Evolutionary conservation across 1,284 basidiomycete species (phyloP), one percentile per base, ranked within the genome.

Genomic region (Leccinum huronense): DNA sequence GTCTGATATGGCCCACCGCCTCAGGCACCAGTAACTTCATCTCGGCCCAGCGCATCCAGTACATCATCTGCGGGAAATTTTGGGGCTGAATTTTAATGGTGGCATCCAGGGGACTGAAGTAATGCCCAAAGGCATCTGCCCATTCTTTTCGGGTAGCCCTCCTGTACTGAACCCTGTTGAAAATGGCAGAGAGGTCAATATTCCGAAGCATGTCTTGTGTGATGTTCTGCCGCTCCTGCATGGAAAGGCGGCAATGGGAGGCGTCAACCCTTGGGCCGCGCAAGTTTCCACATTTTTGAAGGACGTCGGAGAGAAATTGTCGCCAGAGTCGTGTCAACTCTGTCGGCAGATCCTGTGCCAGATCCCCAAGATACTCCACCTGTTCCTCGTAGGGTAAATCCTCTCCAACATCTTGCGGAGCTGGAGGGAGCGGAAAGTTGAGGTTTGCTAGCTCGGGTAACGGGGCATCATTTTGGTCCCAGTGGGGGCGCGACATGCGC

Each of bases 261-360:
- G 55, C 45, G 5, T 65, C 48, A 3, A 7, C 58, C 3, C 64
- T 60, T 8, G 55, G 62, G 8, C 62, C 48, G 9, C 58, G 48
- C 6, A 65, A 6, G 27, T 65, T 65, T 1, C 62, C 55, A 33
- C 64, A 65, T 59, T 65, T 65, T 55, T 65, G 62, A 1, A 65
- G 1, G 1, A 65, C 2, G 1, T 65, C 64, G 0, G 55, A 45
- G 2, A 65, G 58, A 4, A 64, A 65, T 54, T 65, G 64, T 14
- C 5, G 9, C 64, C 63, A 65, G 2, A 64, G 55, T 0, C 6
- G 23, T 1, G 62, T 65, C 38, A 65, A 14, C 8, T 57, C 14
- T 10, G 5, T 5, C 1, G 58, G 55, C 2, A 65, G 6, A 30
- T 65, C 5, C 8, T 65, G 16, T 2, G 36, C 63, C 19, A 58